Conservation (phyloP, 768 basidiomycete genomes). For the Cystofilobasidium ferigula region DNA sequence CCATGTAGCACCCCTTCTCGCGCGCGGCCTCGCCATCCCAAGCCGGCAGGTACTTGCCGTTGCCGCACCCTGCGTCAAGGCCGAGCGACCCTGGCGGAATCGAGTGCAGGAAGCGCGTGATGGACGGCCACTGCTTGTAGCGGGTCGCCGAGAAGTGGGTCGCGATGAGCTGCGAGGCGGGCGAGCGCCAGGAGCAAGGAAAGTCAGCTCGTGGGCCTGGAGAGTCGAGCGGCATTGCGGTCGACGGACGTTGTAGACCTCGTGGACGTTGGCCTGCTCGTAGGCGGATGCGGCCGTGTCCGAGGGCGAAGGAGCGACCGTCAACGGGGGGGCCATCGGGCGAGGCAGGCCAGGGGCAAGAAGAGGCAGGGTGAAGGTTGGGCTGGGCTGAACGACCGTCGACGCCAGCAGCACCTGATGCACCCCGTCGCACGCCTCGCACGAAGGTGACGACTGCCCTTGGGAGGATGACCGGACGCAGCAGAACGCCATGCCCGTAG, state of each 20-base stretch:
- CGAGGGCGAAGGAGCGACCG: conserved; percentile 14
- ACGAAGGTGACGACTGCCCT: too few relatives aligned
- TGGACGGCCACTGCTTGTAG: conserved; percentile 92
- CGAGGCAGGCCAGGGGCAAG: neutral
- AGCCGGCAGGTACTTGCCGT: conserved; percentile 88
- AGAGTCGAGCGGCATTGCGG: too few relatives aligned
- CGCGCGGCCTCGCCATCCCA: conserved; percentile 46
- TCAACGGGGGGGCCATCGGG: conserved; percentile 22
- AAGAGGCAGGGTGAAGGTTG: neutral
- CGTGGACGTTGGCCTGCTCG: conserved; percentile 67
- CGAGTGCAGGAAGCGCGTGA: conserved; percentile 58
- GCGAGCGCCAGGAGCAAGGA: neutral
- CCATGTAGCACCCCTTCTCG: conserved; percentile 42
- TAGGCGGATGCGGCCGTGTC: conserved; percentile 37
- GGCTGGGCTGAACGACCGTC: too few relatives aligned
- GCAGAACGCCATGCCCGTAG: too few relatives aligned
- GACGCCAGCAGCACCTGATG: too few relatives aligned
- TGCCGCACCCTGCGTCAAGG: conserved; percentile 89
- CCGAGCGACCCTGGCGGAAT: conserved; percentile 71
- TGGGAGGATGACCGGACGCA: too few relatives aligned
- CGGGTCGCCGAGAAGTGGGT: conserved; percentile 77
- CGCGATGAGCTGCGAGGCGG: conserved; percentile 49
- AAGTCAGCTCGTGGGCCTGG: neutral
- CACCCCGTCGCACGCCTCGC: too few relatives aligned
- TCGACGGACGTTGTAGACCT: conserved; percentile 56